Base-by-base conservation (phyloP, 768 basidiomycete species). In the Hericium erinaceus region DNA sequence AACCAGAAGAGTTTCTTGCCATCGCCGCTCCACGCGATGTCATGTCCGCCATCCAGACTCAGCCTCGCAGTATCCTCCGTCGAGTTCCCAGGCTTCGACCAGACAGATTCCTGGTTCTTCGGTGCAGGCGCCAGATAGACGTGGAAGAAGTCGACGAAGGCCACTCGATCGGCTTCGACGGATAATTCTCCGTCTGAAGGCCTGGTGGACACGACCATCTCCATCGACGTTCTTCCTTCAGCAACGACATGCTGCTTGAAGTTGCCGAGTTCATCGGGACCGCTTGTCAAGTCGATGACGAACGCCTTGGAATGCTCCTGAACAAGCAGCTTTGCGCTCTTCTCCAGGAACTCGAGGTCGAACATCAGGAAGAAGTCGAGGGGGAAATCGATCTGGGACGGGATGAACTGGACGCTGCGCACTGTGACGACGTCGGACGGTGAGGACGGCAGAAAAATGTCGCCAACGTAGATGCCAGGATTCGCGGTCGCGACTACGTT, bases 11-110 rank as follows among this genome's bases (percentile, higher is more conserved):
- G 56, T 37, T 73, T 81, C 55, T 75, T 79, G 16, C 87, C 87
- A 65, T 88, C 83, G 11, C 76, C 65, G 38, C 80, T 84, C 72
- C 80, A 83, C 2, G 80, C 75, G 39, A 89, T 66, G 65, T 84
- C 84, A 63, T 89, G 87, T 0, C 86, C 87, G 16, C 87, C 87
- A 66, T 89, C 85, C 61, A 86, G 64, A 63, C 87, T 88, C 58
- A 89, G 58, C 38, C 87, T 76, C 3, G 77, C 77, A 57, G 88
- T 66, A 2, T 20, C 44, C 2, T n/a, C n/a, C 44, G 44, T 46
- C n/a, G 44, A n/a, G 15, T 46, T 46, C 20, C 44, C 44, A n/a
- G 44, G 44, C 44, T 46, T 46, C 10, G 44, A 46, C 44, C 44
- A 46, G 20, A n/a, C 44, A 10, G 44, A 20, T 2, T 7, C 20